Evolutionary conservation across 2,329 filamentous ascomycete genomes (phyloP).

Genomic region (Pseudogymnoascus sp.): DNA sequence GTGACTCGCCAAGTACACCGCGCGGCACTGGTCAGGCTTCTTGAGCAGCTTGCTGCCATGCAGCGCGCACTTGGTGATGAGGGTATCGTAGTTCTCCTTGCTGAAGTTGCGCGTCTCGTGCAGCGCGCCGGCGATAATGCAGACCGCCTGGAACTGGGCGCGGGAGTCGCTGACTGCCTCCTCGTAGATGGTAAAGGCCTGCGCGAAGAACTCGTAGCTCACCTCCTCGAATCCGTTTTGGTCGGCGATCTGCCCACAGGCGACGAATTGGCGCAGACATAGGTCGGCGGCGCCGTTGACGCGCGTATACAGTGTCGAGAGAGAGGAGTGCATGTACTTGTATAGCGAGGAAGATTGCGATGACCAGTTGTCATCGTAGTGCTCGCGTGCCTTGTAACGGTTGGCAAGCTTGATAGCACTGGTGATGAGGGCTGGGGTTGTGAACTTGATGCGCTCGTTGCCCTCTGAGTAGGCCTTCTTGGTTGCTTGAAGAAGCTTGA

Average conservation of each 20-base stretch:
- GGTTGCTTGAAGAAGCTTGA: slow-evolving; percentile 82
- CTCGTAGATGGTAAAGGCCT: slow-evolving; percentile 97
- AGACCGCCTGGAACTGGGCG: slow-evolving; percentile 96
- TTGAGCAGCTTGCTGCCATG: slow-evolving; percentile 95
- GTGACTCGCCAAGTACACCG: slow-evolving; percentile 93
- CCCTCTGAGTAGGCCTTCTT: slow-evolving; percentile 83
- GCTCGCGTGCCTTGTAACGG: slow-evolving; percentile 81
- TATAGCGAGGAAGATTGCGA: slow-evolving; percentile 72
- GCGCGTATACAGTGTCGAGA: slow-evolving; percentile 80
- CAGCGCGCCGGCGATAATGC: slow-evolving; percentile 80
- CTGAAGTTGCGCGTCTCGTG: slow-evolving; percentile 86
- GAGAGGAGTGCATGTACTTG: slow-evolving; percentile 87
- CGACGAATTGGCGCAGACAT: slow-evolving; percentile 78
- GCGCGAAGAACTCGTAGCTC: slow-evolving; percentile 95
- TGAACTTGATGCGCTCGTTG: slow-evolving; percentile 92
- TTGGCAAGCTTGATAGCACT: slow-evolving; percentile 82
- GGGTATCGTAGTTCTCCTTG: slow-evolving; percentile 95
- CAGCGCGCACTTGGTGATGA: slow-evolving; percentile 95
- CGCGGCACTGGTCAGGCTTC: slow-evolving; percentile 95
- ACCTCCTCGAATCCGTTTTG: slow-evolving; percentile 90
- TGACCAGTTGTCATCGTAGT: slow-evolving; percentile 70
- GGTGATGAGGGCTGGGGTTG: slow-evolving; percentile 85
- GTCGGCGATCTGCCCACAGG: slow-evolving; percentile 87
- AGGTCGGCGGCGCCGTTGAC: slow-evolving; percentile 80
- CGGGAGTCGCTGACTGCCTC: slow-evolving; percentile 92